Evolutionary conservation across 148 eudicot species (phyloP), one percentile per base, ranked within the genome.

Genomic region (Rhododendron mucronatum): DNA sequence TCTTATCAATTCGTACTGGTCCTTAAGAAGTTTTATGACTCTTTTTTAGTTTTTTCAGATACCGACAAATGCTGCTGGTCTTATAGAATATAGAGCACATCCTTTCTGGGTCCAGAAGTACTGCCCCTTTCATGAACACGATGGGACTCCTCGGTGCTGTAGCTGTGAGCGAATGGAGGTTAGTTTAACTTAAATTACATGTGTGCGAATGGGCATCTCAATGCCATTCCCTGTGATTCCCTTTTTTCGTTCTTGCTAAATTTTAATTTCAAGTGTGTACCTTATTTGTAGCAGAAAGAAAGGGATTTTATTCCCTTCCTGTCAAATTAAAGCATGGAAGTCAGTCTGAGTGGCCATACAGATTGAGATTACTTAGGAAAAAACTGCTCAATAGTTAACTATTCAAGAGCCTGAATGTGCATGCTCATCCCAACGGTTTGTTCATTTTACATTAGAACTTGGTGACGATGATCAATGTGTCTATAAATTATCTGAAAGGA

Each of bases 111-210:
- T 86, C 85, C 99, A 97, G 16, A 97, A 97, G 89, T 97, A 97
- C 87, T 97, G 99, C 89, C 99, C 98, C 71, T 91, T 94, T 16
- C 99, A 97, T 82, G 99, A 97, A 87, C 83, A 75, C 80, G 99
- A 97, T 79, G 89, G 92, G 80, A 97, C 99, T 39, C 98, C 98
- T 59, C 92, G 99, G 85, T 97, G 99, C 86, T 97, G 99, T 87
- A 97, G 99, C 91, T 97, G 99, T 83, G 99, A 97, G 90, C 91
- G 96, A 91, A 94, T 97, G 99, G 99, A 97, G 98, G 99, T 96
- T 15, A 82, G 93, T 79, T 47, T 53, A 26, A 53, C 21, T 57
- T 45, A 50, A 45, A 26, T 37, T 37, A 37, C 39, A 37, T 0
- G 79, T 37, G 23, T 23, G 53, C 14, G 14, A 78, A 78, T 33